These are phyloP conservation scores for Nigrograna mackinnonii DNA, from an alignment of 2,329 filamentous ascomycete species.

Conservation along the genomic window DNA sequence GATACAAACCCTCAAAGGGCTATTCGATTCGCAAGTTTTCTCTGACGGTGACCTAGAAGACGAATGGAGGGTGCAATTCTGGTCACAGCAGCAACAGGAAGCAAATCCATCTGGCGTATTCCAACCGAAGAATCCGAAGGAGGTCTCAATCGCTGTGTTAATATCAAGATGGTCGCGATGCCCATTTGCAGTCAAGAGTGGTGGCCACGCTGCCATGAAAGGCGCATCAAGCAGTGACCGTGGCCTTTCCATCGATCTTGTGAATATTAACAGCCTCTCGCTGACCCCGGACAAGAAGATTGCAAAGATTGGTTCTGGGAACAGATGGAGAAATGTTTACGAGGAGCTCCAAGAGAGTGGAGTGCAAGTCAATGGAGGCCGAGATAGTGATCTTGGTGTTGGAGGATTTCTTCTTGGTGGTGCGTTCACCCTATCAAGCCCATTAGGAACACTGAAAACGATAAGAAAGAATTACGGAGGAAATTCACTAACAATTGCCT, in stretches of 20 bases:
- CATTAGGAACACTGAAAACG: no score
- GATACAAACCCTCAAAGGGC: no score
- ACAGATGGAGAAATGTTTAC: conserved; percentile 42
- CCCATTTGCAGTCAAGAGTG: conserved; percentile 49
- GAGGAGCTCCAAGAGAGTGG: conserved; percentile 22
- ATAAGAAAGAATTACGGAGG: no score
- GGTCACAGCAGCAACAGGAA: conserved; percentile 29
- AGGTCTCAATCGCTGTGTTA: conserved; percentile 23
- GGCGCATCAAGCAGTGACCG: conserved; percentile 46
- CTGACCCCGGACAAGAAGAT: conserved; percentile 26
- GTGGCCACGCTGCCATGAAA: conserved; percentile 46
- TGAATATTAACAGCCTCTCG: conserved; percentile 28
- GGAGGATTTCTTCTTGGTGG: neutral
- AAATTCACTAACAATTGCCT: conserved; percentile 3
- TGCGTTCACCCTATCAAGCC: no score
- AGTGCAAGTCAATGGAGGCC: conserved; percentile 35
- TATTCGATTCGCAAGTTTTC: no score
- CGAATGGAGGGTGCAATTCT: no score
- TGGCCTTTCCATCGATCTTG: conserved; percentile 50
- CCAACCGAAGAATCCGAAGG: conserved; percentile 17
- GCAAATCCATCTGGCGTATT: conserved; percentile 31
- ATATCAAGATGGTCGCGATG: conserved; percentile 28
- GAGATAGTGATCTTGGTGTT: conserved; percentile 15
- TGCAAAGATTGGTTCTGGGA: conserved; percentile 34
- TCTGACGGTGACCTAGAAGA: no score